These are phyloP conservation scores for Aureobasidium sp. DNA, from an alignment of 2,329 filamentous ascomycete species.

Conservation along the genomic window DNA sequence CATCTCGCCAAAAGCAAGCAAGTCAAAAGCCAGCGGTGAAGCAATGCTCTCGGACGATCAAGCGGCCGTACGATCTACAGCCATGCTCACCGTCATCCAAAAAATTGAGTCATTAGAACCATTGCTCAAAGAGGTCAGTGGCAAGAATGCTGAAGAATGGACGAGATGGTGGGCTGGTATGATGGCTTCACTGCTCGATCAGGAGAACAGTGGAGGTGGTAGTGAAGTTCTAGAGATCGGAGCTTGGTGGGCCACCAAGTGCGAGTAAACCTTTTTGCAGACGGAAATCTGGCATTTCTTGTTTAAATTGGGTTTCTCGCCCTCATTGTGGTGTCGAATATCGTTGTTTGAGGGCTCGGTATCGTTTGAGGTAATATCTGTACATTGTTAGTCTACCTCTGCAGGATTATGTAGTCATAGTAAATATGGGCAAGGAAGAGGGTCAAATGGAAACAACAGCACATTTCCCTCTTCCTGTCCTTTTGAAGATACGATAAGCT, in stretches of 20 bases:
- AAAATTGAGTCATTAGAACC: constrained; percentile 82
- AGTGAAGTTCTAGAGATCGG: constrained; percentile 74
- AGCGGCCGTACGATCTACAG: constrained; percentile 66
- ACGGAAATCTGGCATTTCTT: not conserved
- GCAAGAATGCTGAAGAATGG: constrained; percentile 88
- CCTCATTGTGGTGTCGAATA: constrained; percentile 42
- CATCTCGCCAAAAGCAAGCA: constrained; percentile 18
- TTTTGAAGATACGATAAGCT: not conserved
- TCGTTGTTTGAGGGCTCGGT: constrained; percentile 74
- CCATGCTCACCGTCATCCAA: constrained; percentile 73
- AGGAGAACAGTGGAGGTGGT: constrained; percentile 63
- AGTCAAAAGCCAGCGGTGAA: constrained; percentile 20
- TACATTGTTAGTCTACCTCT: constrained; percentile 13
- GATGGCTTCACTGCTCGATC: constrained; percentile 75
- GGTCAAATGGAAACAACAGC: not conserved
- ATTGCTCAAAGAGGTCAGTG: constrained; percentile 70
- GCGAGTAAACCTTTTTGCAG: not conserved
- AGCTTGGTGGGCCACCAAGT: constrained; percentile 57
- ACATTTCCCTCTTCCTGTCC: not conserved
- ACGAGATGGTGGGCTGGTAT: constrained; percentile 81
- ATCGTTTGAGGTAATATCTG: constrained; percentile 88
- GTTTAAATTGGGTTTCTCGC: not conserved
- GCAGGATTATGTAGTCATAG: not conserved
- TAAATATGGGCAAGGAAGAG: not conserved
- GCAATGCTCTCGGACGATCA: constrained; percentile 45